Evolutionary conservation across 2,329 filamentous ascomycete species (phyloP).

Genomic region (Colletotrichum sojae): DNA sequence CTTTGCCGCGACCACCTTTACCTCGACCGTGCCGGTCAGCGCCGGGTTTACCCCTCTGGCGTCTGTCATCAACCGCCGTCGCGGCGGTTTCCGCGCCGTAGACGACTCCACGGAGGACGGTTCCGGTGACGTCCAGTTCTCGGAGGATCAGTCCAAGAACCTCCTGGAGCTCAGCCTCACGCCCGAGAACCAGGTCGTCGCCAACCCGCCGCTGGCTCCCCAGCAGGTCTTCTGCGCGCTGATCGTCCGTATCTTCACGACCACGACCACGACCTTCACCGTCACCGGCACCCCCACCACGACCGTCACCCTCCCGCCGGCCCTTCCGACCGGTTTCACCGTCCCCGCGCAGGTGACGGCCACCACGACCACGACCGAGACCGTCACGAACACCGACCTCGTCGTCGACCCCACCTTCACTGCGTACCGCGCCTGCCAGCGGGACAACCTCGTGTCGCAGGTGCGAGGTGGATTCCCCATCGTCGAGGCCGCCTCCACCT

Average conservation of each 20-base stretch:
- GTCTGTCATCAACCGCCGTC: not conserved
- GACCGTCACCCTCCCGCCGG: constrained; percentile 10
- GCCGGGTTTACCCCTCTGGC: constrained; percentile 19
- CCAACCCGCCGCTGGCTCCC: constrained; percentile 3
- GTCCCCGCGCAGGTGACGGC: constrained; percentile 12
- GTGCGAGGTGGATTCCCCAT: constrained; percentile 19
- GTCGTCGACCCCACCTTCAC: constrained; percentile 27
- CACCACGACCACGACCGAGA: constrained; percentile 20
- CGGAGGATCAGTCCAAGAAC: not conserved
- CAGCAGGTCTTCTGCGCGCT: constrained; percentile 30
- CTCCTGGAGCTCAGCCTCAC: constrained; percentile 1
- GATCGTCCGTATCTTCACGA: constrained; percentile 28
- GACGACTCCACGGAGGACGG: not conserved
- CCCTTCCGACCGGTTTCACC: not conserved
- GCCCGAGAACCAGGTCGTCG: not conserved
- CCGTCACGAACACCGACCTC: constrained; percentile 9
- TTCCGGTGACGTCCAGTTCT: not conserved
- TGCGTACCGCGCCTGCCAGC: constrained; percentile 31
- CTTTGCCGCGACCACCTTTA: not conserved
- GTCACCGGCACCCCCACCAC: constrained; percentile 14
- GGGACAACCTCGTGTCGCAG: constrained; percentile 19
- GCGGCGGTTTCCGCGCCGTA: not conserved
- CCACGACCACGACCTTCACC: constrained; percentile 18
- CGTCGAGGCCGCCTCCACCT: constrained; percentile 21
- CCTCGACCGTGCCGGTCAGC: not conserved